Evolutionary conservation across 208 protist genomes (phyloP).

Genomic region (Herpetomonas tarakana): DNA sequence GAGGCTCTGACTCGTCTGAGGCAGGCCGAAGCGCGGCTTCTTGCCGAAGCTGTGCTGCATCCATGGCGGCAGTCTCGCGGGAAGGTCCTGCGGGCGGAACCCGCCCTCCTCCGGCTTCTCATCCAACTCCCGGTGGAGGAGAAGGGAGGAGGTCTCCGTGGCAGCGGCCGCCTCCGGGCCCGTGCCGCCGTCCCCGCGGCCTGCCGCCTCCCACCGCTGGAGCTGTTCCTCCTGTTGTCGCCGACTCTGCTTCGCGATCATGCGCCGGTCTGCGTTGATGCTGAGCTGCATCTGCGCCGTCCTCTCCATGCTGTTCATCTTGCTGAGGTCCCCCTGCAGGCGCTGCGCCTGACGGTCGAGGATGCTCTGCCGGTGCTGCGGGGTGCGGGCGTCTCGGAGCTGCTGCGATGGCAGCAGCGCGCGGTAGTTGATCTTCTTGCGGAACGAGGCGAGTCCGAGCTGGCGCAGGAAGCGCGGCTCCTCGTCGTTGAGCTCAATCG

Average conservation of each 20-base stretch:
- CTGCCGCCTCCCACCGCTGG: slow-evolving; percentile 13
- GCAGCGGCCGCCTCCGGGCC: slow-evolving; percentile 9
- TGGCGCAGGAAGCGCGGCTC: slow-evolving; percentile 75
- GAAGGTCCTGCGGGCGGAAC: slow-evolving; percentile 47
- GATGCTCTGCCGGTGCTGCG: slow-evolving; percentile 77
- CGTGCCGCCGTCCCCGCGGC: not conserved
- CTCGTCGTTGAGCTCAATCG: slow-evolving; percentile 82
- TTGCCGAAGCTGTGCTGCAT: slow-evolving; percentile 72
- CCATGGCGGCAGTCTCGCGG: slow-evolving; percentile 73
- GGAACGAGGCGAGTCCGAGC: slow-evolving; percentile 53
- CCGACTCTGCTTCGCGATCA: slow-evolving; percentile 45
- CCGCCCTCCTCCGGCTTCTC: slow-evolving; percentile 60
- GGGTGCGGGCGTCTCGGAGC: slow-evolving; percentile 70
- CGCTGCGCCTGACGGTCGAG: slow-evolving; percentile 57
- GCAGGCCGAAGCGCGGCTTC: slow-evolving; percentile 67
- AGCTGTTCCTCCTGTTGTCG: slow-evolving; percentile 27
- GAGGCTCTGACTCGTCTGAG: slow-evolving; percentile 47
- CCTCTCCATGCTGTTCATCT: slow-evolving; percentile 78
- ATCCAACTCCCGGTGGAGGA: slow-evolving; percentile 68
- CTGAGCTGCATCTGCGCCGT: slow-evolving; percentile 68
- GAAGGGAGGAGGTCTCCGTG: slow-evolving; percentile 16
- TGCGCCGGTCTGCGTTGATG: slow-evolving; percentile 78
- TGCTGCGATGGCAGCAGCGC: slow-evolving; percentile 73
- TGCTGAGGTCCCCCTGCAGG: slow-evolving; percentile 40
- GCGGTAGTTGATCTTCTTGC: slow-evolving; percentile 78